A percentile compares a stretch with the other conserved stretches of the same genome.
These are phyloP conservation scores for Neurospora africana DNA, from an alignment of 495 filamentous ascomycete genomes.

Conservation along the genomic window DNA sequence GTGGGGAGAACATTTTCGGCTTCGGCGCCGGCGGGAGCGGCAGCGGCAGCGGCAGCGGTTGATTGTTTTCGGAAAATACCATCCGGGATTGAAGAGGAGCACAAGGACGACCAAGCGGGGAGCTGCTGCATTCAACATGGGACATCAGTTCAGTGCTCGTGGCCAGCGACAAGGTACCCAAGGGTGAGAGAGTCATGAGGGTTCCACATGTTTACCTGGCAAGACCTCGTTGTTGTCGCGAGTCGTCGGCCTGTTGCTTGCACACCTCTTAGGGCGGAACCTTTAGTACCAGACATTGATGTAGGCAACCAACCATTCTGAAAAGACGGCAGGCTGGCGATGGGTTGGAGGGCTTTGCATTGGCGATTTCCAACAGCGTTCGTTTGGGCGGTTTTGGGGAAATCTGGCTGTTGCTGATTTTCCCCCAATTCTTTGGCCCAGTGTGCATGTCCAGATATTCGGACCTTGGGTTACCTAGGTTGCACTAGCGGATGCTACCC, in stretches of 20 bases:
- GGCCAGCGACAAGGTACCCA: background rate
- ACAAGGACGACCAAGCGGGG: background rate
- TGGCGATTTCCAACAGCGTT: background rate
- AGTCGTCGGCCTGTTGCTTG: background rate
- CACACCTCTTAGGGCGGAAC: conserved; percentile 12
- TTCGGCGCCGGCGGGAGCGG: background rate
- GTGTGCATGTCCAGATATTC: background rate
- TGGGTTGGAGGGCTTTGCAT: background rate
- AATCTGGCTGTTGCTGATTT: background rate
- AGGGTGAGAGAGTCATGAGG: background rate
- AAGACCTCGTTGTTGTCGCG: background rate
- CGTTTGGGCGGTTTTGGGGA: background rate
- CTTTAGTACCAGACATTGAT: conserved; percentile 21
- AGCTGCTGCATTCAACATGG: background rate
- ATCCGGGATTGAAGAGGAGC: background rate
- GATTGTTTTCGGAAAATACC: background rate
- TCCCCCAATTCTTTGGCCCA: background rate
- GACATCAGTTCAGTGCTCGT: background rate
- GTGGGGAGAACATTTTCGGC: background rate
- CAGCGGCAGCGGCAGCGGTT: background rate
- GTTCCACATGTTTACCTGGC: background rate
- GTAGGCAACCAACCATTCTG: conserved; percentile 4
- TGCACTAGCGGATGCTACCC: background rate
- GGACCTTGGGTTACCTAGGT: background rate
- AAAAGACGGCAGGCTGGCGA: background rate